phyloP scores from a whole-genome alignment of 2,329 filamentous ascomycete genomes.

The Botrytis aclada region DNA sequence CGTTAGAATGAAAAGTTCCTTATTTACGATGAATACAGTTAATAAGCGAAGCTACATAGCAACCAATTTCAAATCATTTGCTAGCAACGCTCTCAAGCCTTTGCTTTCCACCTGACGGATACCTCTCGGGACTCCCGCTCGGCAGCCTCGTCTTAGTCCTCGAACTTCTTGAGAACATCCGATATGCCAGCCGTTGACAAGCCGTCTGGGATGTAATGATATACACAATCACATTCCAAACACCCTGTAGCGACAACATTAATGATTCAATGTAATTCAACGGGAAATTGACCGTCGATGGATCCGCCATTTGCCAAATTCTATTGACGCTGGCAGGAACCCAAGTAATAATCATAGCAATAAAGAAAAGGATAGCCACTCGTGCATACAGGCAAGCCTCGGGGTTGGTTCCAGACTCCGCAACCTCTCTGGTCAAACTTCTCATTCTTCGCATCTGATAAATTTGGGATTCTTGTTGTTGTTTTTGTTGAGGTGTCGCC shows the following conservation, averaged over 20 bases:
- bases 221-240: conserved; percentile 80
- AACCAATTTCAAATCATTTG: background rate
- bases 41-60: background rate
- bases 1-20: background rate
- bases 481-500: conserved; percentile 22
- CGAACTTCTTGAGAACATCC: conserved; percentile 6
- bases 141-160: conserved; percentile 8
- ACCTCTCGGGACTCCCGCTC: conserved; percentile 9
- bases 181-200: conserved; percentile 11
- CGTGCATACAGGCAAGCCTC: conserved; percentile 64
- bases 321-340: conserved; percentile 32
- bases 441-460: conserved; percentile 11
- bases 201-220: conserved; percentile 60
- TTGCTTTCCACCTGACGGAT: conserved; percentile 17
- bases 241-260: conserved; percentile 56
- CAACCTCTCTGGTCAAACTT: conserved; percentile 15
- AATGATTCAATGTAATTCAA: conserved; percentile 21
- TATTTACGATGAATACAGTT: background rate
- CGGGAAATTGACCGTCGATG: conserved; percentile 3
- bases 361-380: conserved; percentile 66
- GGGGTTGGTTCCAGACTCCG: conserved; percentile 39
- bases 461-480: background rate
- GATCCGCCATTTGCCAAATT: conserved; percentile 19
- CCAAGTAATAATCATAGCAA: conserved; percentile 67
- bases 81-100: conserved; percentile 21